Percentiles rank a stretch among this genome's conserved stretches.
phyloP scores from a whole-genome alignment of 495 filamentous ascomycete genomes.

The Hypoxylon lenormandii region DNA sequence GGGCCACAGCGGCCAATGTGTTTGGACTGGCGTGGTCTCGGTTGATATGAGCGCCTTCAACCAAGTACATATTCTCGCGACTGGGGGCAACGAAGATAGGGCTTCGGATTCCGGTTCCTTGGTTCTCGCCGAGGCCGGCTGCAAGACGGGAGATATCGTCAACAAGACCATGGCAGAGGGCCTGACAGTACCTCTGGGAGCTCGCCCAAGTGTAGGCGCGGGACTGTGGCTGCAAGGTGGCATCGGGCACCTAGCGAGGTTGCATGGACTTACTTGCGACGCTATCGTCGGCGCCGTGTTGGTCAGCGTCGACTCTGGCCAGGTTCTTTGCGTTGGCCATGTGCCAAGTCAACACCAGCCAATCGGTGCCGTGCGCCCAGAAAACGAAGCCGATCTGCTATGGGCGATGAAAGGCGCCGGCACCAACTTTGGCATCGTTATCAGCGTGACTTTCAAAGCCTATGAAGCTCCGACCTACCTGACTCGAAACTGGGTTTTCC shows the following conservation, averaged over 20 bases:
- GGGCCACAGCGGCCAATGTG: constrained; percentile 71
- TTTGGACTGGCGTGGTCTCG: constrained; percentile 65
- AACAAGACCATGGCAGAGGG: constrained; percentile 62
- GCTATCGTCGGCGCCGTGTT: constrained; percentile 69
- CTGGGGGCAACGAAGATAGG: constrained; percentile 46
- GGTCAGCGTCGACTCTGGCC: constrained; percentile 66
- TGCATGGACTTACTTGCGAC: constrained; percentile 71
- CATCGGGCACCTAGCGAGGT: constrained; percentile 70
- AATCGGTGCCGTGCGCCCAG: constrained; percentile 58
- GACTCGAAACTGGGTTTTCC: constrained; percentile 65
- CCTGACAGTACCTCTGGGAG: constrained; percentile 69
- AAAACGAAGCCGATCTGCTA: constrained; percentile 67
- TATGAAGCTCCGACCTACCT: constrained; percentile 59
- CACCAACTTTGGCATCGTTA: constrained; percentile 72
- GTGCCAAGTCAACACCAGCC: constrained; percentile 65
- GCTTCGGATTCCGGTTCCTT: constrained; percentile 52
- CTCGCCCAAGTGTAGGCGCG: constrained; percentile 71
- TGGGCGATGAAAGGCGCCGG: constrained; percentile 73
- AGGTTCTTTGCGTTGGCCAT: constrained; percentile 63
- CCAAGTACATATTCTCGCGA: constrained; percentile 60
- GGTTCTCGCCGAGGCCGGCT: constrained; percentile 66
- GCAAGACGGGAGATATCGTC: constrained; percentile 69
- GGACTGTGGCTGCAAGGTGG: constrained; percentile 74
- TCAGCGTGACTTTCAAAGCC: constrained; percentile 69
- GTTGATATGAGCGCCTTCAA: constrained; percentile 71